Percentiles rank a stretch among this genome's conserved stretches.
phyloP scores from a whole-genome alignment of 2,329 filamentous ascomycete species.

The Paraphaeosphaeria sporulosa region DNA sequence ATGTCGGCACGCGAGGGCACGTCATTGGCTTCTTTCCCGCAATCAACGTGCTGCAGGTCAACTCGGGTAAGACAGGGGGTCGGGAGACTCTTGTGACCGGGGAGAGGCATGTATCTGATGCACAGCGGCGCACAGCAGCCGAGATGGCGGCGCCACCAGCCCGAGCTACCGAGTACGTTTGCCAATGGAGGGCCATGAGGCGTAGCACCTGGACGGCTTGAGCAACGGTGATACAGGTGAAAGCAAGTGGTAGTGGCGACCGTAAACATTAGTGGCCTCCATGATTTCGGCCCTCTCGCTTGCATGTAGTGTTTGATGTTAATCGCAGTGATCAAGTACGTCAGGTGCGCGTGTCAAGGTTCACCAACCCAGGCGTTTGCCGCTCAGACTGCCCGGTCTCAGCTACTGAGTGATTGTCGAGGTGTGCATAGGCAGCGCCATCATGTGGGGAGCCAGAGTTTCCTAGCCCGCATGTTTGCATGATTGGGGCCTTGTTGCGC shows the following conservation, averaged over 20 bases:
- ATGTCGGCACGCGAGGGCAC: background rate
- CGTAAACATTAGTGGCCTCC: background rate
- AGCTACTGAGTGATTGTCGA: background rate
- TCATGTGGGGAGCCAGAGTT: background rate
- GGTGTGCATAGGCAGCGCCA: background rate
- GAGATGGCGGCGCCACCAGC: slow-evolving; percentile 7
- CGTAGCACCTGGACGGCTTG: background rate
- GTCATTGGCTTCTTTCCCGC: background rate
- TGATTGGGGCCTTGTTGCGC: background rate
- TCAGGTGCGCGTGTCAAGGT: background rate
- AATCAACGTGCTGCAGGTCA: background rate
- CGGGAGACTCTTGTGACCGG: slow-evolving; percentile 25
- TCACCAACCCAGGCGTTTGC: no score
- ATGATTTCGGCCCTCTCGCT: background rate
- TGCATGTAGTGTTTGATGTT: background rate
- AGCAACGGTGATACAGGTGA: slow-evolving; percentile 2
- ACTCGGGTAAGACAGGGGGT: slow-evolving; percentile 19
- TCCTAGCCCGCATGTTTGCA: background rate
- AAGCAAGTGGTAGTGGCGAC: background rate
- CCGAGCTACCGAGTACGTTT: background rate
- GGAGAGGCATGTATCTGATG: slow-evolving; percentile 8
- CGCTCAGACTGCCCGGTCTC: background rate
- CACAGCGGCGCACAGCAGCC: slow-evolving; percentile 9
- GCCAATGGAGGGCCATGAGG: slow-evolving; percentile 5
- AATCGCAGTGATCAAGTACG: background rate